Percentiles rank a stretch among this genome's conserved stretches.
phyloP scores from a whole-genome alignment of 192 early-diverging fungal genomes.

The Funneliformis mosseae region DNA sequence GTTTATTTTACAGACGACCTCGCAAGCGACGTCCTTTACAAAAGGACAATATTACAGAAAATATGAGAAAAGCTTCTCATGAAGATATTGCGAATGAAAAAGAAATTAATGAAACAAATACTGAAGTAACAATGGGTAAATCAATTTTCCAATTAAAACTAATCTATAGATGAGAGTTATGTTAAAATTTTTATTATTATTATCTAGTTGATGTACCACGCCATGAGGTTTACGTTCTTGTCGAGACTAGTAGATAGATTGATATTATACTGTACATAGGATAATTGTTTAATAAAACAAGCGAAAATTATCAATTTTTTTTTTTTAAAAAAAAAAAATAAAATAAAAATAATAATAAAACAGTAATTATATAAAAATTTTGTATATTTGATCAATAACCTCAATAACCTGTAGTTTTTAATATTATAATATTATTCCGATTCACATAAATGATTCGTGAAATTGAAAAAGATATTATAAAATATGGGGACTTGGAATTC shows the following conservation, averaged over 20 bases:
- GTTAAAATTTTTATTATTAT: neutral
- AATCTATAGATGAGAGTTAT: neutral
- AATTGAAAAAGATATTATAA: too few species aligned
- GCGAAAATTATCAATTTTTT: too few species aligned
- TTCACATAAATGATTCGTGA: too few species aligned
- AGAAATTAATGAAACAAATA: neutral
- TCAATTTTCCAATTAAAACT: neutral
- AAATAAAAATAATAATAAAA: too few species aligned
- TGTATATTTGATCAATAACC: too few species aligned
- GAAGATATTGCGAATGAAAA: neutral
- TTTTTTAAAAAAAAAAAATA: too few species aligned
- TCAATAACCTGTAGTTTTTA: too few species aligned
- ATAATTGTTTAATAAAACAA: neutral
- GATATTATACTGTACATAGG: neutral
- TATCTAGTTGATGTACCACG: neutral
- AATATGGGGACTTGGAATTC: too few species aligned
- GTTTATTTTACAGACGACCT: neutral
- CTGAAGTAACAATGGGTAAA: neutral
- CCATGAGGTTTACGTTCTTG: neutral
- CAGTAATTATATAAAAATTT: too few species aligned
- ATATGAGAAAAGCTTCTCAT: neutral
- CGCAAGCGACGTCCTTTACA: neutral
- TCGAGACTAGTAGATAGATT: neutral
- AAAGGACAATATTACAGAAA: neutral
- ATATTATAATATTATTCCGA: too few species aligned